A percentile compares a stretch with the other conserved stretches of the same genome.
phyloP scores from a whole-genome alignment of 805 yeast species.

The Schwanniomyces pseudopolymorphus region DNA sequence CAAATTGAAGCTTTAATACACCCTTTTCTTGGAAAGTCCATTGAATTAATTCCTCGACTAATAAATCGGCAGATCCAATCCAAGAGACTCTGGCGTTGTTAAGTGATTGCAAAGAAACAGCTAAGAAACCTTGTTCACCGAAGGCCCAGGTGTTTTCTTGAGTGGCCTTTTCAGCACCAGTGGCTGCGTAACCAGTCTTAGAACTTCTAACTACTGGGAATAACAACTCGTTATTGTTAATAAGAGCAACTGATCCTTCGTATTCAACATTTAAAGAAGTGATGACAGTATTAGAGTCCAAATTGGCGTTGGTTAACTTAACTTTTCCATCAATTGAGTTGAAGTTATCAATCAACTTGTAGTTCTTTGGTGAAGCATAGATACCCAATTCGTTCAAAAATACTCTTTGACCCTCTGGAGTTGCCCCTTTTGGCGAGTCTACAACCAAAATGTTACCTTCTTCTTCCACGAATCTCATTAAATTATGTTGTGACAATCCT shows the following conservation, averaged over 20 bases:
- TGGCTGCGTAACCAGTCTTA: constrained; percentile 57
- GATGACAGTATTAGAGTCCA: constrained; percentile 21
- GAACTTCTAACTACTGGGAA: constrained; percentile 72
- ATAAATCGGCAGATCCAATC: constrained; percentile 68
- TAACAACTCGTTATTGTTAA: constrained; percentile 66
- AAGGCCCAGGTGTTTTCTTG: constrained; percentile 64
- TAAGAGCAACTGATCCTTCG: constrained; percentile 64
- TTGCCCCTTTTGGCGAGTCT: constrained; percentile 41
- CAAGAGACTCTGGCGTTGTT: constrained; percentile 77
- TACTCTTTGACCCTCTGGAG: constrained; percentile 49
- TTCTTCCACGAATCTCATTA: constrained; percentile 58
- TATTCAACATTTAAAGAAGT: constrained; percentile 12
- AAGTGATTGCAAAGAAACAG: constrained; percentile 76
- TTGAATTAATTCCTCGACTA: constrained; percentile 33
- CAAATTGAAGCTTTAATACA: constrained; percentile 56
- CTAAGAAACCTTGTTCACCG: constrained; percentile 75
- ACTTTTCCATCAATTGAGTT: constrained; percentile 27
- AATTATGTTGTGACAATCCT: constrained; percentile 30
- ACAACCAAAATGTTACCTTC: constrained; percentile 79
- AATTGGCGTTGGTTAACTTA: constrained; percentile 28
- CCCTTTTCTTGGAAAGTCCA: constrained; percentile 79
- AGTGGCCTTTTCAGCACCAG: constrained; percentile 42
- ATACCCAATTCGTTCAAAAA: constrained; percentile 82
- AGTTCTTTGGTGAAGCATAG: constrained; percentile 75
- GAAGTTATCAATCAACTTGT: constrained; percentile 66